A percentile compares a stretch with the other conserved stretches of the same genome.
Conservation (phyloP, 2,329 filamentous ascomycete genomes). For the Trichoderma breve region DNA sequence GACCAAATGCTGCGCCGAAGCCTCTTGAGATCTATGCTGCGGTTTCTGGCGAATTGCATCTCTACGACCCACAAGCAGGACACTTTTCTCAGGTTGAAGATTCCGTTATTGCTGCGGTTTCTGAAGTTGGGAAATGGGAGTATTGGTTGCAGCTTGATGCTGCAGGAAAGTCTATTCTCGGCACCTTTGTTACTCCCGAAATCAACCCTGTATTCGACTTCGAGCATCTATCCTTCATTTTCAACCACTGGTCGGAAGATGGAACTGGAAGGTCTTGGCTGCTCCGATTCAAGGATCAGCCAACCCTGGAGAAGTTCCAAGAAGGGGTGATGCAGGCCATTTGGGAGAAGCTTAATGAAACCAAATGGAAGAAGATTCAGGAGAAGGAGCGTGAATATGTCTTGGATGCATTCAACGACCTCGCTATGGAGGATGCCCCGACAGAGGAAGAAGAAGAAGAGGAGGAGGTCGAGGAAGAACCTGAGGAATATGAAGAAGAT, state of each 20-base stretch:
- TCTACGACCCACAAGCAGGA: constrained; percentile 86
- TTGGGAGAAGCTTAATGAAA: constrained; percentile 93
- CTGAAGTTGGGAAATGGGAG: constrained; percentile 85
- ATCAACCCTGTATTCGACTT: constrained; percentile 99
- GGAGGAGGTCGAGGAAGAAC: constrained; percentile 44
- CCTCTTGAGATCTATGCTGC: constrained; percentile 70
- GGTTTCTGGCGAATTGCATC: constrained; percentile 80
- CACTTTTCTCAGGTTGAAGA: constrained; percentile 80
- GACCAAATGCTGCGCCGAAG: constrained; percentile 52
- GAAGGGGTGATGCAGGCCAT: constrained; percentile 91
- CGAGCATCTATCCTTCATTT: constrained; percentile 98
- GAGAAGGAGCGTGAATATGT: constrained; percentile 93
- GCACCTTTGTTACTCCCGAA: constrained; percentile 80
- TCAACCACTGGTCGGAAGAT: constrained; percentile 90
- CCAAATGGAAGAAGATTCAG: constrained; percentile 91
- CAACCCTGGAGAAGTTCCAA: constrained; percentile 81
- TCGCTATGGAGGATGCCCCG: constrained; percentile 79
- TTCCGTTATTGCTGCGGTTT: constrained; percentile 73
- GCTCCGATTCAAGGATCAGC: constrained; percentile 82
- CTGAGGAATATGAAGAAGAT: constrained; percentile 65
- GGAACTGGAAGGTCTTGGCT: constrained; percentile 95
- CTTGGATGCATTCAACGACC: constrained; percentile 89
- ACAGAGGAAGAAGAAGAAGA: constrained; percentile 44
- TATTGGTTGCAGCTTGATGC: constrained; percentile 91
- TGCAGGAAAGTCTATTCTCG: constrained; percentile 68